phyloP scores from a whole-genome alignment of 495 filamentous ascomycete species.

The Podospora pseudocomata region DNA sequence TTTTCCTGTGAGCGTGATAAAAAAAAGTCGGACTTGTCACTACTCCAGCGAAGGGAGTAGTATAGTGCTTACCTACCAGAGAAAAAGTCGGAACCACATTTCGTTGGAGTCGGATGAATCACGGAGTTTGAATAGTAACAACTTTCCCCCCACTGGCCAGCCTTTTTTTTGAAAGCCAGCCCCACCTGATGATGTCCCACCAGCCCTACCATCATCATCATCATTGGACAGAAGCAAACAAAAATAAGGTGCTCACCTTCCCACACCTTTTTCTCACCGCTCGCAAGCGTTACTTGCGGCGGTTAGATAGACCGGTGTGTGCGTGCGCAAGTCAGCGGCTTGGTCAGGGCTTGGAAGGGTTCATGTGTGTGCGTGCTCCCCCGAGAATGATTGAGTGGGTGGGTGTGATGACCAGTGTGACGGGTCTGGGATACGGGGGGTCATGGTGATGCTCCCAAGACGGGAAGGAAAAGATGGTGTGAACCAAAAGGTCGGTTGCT shows the following conservation, averaged over 20 bases:
- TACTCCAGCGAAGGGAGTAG: background rate
- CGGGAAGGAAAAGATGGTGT: background rate
- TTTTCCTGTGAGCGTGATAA: too few species aligned
- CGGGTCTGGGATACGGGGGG: background rate
- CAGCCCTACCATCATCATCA: background rate
- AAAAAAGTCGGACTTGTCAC: background rate
- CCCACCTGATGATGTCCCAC: background rate
- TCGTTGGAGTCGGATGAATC: too few species aligned
- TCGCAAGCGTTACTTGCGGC: background rate
- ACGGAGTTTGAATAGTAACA: too few species aligned
- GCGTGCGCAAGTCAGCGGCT: background rate
- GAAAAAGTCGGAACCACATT: background rate
- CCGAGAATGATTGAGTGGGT: background rate
- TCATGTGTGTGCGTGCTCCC: background rate
- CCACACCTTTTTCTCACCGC: background rate
- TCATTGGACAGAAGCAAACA: background rate
- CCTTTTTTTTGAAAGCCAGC: too few species aligned
- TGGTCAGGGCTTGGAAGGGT: too few species aligned
- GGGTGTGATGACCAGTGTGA: background rate
- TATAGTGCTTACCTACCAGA: background rate
- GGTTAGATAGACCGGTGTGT: background rate
- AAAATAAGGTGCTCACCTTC: slow-evolving; percentile 4
- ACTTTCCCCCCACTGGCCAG: too few species aligned
- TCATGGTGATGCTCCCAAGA: background rate
- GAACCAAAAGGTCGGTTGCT: background rate